Base-by-base conservation (phyloP, 768 basidiomycete species). In the Amanita jacksonii region DNA sequence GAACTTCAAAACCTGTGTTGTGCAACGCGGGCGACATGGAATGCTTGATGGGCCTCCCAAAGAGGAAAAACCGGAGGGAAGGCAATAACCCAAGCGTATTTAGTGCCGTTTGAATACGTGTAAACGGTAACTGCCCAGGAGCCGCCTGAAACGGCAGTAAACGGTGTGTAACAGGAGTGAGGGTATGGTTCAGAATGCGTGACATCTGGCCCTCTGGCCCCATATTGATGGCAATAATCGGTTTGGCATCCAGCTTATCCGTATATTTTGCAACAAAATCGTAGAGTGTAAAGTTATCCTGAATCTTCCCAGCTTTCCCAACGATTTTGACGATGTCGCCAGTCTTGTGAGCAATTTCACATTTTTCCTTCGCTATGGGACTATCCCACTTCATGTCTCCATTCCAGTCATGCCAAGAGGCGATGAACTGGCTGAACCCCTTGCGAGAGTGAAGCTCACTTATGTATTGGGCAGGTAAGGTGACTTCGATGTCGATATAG, bases 311-410 rank as follows among this genome's bases (percentile, higher is more conserved):
- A 8, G 94, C 92, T 54, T 85, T 93, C 37, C 88, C 85, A 31
- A 97, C 81, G 43, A 98, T 76, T 67, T 98, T 98, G 65, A 92
- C 70, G 28, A 98, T 80, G 61, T 99, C 93, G 3, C 92, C 92
- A 34, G 79, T 67, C 47, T 65, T 62, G 34, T 70, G 63, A 1
- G 86, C 87, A 20, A 74, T 52, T 19, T 72, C 70, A 59, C 86
- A 87, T 55, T 84, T 85, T 46, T 79, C 74, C 53, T 76, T 73
- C 35, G 85, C 77, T 19, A 68, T 59, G 4, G 73, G 61, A 13
- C 82, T 70, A 51, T 79, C 73, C 94, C 94, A 99, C 51, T 75
- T 74, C 67, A 93, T 70, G 9, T 69, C 67, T 3, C 94, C 93
- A 34, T 77, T 81, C 83, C 86, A 92, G 54, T 99, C 92, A 57